Evolutionary conservation across 1,284 basidiomycete species (phyloP).

Genomic region (Dichomitus squalens): DNA sequence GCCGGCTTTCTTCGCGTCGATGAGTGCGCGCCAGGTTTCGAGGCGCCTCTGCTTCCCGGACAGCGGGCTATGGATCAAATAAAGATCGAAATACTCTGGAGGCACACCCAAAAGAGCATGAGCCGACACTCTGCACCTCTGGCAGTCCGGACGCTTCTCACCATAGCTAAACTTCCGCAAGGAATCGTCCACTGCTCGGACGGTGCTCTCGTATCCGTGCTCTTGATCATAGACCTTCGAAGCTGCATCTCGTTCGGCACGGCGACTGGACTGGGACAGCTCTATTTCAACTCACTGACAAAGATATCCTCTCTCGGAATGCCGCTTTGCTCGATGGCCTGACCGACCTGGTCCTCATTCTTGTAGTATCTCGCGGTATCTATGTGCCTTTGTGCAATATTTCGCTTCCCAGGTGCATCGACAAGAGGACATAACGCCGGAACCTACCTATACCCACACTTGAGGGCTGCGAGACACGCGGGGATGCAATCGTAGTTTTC

Average conservation of each 20-base stretch:
- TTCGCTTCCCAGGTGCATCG: not conserved
- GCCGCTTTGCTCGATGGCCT: conserved; percentile 55
- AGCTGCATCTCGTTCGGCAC: conserved; percentile 5
- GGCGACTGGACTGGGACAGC: too few relatives aligned
- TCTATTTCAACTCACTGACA: conserved; percentile 55
- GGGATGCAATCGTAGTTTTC: conserved; percentile 61
- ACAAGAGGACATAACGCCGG: too few relatives aligned
- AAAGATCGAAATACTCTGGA: conserved; percentile 58
- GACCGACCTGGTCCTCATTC: conserved; percentile 69
- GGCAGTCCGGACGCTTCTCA: not conserved
- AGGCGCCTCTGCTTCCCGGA: conserved; percentile 46
- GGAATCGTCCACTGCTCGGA: conserved; percentile 22
- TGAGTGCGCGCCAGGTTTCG: conserved; percentile 46
- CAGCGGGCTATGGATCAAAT: conserved; percentile 59
- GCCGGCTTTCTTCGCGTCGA: conserved; percentile 49
- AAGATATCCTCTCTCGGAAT: conserved; percentile 59
- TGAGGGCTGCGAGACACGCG: conserved; percentile 65
- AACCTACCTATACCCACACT: conserved; percentile 58
- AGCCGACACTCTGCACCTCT: not conserved
- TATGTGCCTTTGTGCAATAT: conserved; percentile 48
- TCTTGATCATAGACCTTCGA: conserved; percentile 24
- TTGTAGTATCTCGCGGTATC: conserved; percentile 74
- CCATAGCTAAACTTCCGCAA: conserved; percentile 25
- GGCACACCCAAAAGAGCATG: not conserved
- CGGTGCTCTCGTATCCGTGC: conserved; percentile 24